These are phyloP conservation scores for Phytophthora pseudosyringae DNA, from an alignment of 352 stramenopile species.

Conservation along the genomic window DNA sequence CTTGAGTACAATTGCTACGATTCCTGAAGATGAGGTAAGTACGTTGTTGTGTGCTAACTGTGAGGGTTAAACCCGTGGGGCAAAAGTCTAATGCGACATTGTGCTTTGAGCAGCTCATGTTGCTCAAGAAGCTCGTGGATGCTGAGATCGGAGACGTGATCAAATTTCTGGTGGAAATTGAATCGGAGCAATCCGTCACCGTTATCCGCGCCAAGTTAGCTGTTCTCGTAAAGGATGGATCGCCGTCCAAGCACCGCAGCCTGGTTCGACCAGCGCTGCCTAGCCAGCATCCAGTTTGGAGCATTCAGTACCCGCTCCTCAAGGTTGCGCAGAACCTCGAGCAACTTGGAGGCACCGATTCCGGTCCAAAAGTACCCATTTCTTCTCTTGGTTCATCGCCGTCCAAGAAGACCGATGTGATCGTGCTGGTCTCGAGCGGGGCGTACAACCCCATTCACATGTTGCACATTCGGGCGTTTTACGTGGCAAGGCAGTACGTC, in stretches of 20 bases:
- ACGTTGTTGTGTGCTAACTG: not conserved
- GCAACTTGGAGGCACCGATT: constrained; percentile 29
- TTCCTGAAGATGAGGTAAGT: constrained; percentile 72
- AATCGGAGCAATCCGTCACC: constrained; percentile 38
- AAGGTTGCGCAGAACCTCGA: constrained; percentile 77
- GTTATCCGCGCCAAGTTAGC: constrained; percentile 46
- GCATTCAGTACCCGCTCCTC: constrained; percentile 73
- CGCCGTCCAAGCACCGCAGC: constrained; percentile 58
- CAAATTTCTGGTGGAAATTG: constrained; percentile 56
- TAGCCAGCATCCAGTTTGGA: constrained; percentile 53
- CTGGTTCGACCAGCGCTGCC: constrained; percentile 36
- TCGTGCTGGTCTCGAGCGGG: constrained; percentile 76
- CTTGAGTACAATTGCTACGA: constrained; percentile 46
- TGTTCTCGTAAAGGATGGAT: constrained; percentile 55
- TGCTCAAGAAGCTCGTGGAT: constrained; percentile 79
- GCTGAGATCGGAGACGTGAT: constrained; percentile 79
- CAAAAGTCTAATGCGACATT: constrained; percentile 8
- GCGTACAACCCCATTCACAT: constrained; percentile 85
- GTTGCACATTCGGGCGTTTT: constrained; percentile 79
- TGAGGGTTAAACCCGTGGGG: not conserved
- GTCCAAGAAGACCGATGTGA: constrained; percentile 55
- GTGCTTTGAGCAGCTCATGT: constrained; percentile 42
- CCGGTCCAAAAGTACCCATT: not conserved
- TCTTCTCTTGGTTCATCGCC: constrained; percentile 26
- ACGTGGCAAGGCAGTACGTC: constrained; percentile 78